Percentiles rank a stretch among this genome's conserved stretches.
phyloP scores from a whole-genome alignment of 2,329 filamentous ascomycete species.

The Colletotrichum tropicale region DNA sequence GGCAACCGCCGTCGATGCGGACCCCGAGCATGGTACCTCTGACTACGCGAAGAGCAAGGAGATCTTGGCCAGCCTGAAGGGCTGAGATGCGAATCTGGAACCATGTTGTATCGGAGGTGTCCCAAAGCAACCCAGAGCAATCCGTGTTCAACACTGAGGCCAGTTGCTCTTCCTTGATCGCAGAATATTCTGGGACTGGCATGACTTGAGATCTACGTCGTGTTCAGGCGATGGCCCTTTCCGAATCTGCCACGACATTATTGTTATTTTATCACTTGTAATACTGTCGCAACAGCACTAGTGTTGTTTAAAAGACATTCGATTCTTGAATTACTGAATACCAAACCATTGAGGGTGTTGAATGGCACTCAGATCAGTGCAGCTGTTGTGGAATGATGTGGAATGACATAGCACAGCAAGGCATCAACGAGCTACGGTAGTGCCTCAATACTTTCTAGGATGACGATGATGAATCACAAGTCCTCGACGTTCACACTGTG shows the following conservation, averaged over 20 bases:
- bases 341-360: rapidly evolving
- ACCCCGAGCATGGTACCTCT: slow-evolving; percentile 42
- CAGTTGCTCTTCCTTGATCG: neutral
- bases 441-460: rapidly evolving
- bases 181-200: rapidly evolving
- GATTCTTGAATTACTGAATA: neutral
- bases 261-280: neutral
- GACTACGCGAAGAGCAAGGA: slow-evolving; percentile 30
- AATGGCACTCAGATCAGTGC: rapidly evolving
- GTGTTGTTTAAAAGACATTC: neutral
- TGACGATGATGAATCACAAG: neutral
- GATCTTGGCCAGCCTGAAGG: neutral
- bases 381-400: no score
- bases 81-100: neutral
- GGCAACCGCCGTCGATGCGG: slow-evolving; percentile 39
- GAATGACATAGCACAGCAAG: rapidly evolving
- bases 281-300: neutral
- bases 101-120: neutral
- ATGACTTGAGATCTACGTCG: rapidly evolving
- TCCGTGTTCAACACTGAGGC: neutral
- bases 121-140: neutral
- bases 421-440: neutral
- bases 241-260: neutral
- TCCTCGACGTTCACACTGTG: neutral
- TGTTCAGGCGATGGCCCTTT: neutral